Base-by-base conservation (phyloP, 1,139 yeast species). In the Yamadazyma diddensiae region DNA sequence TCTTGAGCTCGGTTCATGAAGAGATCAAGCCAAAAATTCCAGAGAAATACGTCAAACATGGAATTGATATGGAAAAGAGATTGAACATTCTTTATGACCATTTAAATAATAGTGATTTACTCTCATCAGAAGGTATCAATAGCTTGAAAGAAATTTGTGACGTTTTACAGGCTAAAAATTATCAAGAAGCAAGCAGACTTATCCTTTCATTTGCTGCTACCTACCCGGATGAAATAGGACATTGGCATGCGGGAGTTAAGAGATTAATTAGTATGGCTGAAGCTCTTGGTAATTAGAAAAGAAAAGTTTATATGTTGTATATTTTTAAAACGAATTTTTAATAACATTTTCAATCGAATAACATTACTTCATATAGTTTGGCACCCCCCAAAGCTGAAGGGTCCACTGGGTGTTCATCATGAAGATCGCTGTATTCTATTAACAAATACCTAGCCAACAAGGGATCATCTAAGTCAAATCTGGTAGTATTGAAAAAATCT, bases 201-300 rank as follows among this genome's bases (percentile, higher is more conserved):
- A 77, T 77, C 43, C 59, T 70, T 29, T 77, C 79, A 33, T 73
- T 92, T 45, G 75, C 85, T 30, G 73, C 88, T 6, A 72, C 75
- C 24, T 74, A 77, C 46, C 73, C 82, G 30, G 79, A 75, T 26
- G 95, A 90, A 56, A 78, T 85, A 44, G 95, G 95, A 9, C 79
- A 83, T 48, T 92, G 98, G 98, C 79, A 86, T 65, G 79, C 86
- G 16, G 98, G 98, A 49, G 82, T 92, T 33, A 87, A 84, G 61
- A 77, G 97, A 49, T 72, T 92, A 46, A 79, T 92, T 41, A 85
- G 83, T 41, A 84, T 92, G 79, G 77, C 72, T 28, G 77, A 73
- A 46, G 80, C 76, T 12, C 55, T 65, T 52, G 55, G 47, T 32
- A 46, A 43, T 36, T 7, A 18, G 20, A 18, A 6, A 6, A 18